Percentiles rank a stretch among this genome's conserved stretches.
phyloP scores from a whole-genome alignment of 108 stramenopile species.

The Fistulifera solaris region DNA sequence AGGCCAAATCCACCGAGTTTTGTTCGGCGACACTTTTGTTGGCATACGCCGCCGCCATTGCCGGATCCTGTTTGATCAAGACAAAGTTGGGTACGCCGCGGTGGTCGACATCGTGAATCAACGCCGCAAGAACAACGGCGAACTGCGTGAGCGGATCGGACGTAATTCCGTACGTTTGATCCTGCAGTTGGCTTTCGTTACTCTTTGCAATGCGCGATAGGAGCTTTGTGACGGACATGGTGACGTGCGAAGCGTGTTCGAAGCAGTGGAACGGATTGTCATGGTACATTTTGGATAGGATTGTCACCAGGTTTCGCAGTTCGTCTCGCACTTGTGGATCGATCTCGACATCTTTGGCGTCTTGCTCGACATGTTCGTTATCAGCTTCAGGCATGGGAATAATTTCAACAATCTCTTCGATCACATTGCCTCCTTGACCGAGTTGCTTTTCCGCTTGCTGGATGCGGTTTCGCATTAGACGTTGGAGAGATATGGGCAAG shows the following conservation, averaged over 20 bases:
- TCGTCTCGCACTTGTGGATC: background rate
- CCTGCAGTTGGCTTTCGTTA: background rate
- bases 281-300: conserved; percentile 16
- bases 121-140: conserved; percentile 7
- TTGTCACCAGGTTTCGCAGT: conserved; percentile 1
- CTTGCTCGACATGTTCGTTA: background rate
- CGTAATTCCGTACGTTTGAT: conserved; percentile 6
- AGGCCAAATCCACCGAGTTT: conserved; percentile 45
- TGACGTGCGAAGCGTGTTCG: conserved; percentile 43
- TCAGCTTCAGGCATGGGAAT: background rate
- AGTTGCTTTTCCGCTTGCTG: too few relatives aligned
- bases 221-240: conserved; percentile 40
- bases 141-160: conserved; percentile 11
- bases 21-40: conserved; percentile 44
- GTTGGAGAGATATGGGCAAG: too few relatives aligned
- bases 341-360: background rate
- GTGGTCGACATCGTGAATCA: conserved; percentile 28
- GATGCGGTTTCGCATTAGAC: too few relatives aligned
- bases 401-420: conserved; percentile 13
- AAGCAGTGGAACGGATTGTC: conserved; percentile 40
- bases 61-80: conserved; percentile 42
- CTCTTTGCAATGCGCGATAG: conserved; percentile 8
- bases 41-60: conserved; percentile 29
- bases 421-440: conserved; percentile 3
- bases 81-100: conserved; percentile 39